Base-by-base conservation (phyloP, 352 stramenopile species). In the Globisporangium rhizosaccharum region DNA sequence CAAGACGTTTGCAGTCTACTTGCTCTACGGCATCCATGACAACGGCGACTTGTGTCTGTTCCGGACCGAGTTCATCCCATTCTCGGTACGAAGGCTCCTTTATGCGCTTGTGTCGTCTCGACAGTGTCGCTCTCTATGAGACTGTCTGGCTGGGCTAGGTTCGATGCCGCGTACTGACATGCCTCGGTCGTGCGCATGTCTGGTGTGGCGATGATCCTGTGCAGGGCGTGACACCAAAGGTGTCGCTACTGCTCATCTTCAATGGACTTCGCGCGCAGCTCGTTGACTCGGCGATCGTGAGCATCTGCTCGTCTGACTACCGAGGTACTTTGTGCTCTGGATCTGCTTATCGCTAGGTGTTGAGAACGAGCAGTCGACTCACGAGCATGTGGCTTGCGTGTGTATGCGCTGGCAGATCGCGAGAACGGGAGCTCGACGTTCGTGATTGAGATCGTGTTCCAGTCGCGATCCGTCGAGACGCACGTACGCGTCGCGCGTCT, bases 11-110 rank as follows among this genome's bases (percentile, higher is more conserved):
- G 62, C 70, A 4, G 76, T 91, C 18, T 61, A 92, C 62, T 60
- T 95, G 42, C 23, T 89, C 0, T 90, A 85, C 37, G 72, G 66
- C 5, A 56, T 93, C 20, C 78, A 87, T 30, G 74, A 61, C 14
- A 90, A 88, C 51, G 86, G 86, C 2, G 81, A 92, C 23, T 58
- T 95, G 15, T 86, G 77, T 30, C 53, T 95, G 3, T 92, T 85
- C 58, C 84, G 84, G 8, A 65, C 65, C 9, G 78, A 92, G 33
- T 89, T 72, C 25, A 76, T 85, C 49, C 71, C 74, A 6, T 90
- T 87, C 54, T 84, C 85, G 72, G 85, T 94, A 70, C 12, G 76
- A 66, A 2, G 6, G 50, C 23, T 7, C 14, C 37, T 42, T 37
- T 5, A 52, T 41, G 37, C 12, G 42, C 18, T n/a, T 33, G n/a